A percentile compares a stretch with the other conserved stretches of the same genome.
Conservation (phyloP, 1,284 basidiomycete genomes). For the Mycosarcoma maydis region DNA sequence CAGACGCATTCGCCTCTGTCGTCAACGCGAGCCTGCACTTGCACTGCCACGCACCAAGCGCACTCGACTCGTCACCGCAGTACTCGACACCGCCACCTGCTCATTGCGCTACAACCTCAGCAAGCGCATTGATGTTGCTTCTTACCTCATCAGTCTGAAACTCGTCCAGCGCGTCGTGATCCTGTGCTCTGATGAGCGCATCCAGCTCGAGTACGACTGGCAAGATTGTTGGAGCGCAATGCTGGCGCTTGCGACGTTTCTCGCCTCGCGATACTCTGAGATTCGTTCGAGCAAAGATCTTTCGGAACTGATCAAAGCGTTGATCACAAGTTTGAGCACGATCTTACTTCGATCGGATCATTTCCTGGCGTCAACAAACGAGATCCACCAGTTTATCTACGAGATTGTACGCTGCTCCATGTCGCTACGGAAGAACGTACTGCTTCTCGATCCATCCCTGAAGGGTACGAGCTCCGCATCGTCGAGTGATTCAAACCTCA, state of each 20-base stretch:
- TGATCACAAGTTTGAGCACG: slow-evolving; percentile 49
- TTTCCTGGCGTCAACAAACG: slow-evolving; percentile 42
- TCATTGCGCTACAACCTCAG: slow-evolving; percentile 60
- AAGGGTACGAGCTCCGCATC: not conserved
- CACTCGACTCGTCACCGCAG: slow-evolving; percentile 44
- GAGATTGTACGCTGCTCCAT: slow-evolving; percentile 49
- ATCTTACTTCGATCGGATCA: slow-evolving; percentile 49
- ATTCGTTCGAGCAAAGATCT: slow-evolving; percentile 35
- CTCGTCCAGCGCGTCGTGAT: slow-evolving; percentile 48
- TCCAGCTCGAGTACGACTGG: slow-evolving; percentile 61
- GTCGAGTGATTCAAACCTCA: not conserved
- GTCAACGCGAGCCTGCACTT: slow-evolving; percentile 53
- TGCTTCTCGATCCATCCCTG: slow-evolving; percentile 23
- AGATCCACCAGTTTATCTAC: slow-evolving; percentile 54
- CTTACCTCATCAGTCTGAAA: slow-evolving; percentile 48
- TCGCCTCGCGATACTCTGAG: slow-evolving; percentile 42
- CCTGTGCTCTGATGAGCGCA: slow-evolving; percentile 42
- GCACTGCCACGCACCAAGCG: slow-evolving; percentile 42
- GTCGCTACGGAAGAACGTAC: slow-evolving; percentile 30
- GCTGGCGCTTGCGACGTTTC: slow-evolving; percentile 45
- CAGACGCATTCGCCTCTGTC: slow-evolving; percentile 42
- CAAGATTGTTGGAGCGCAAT: slow-evolving; percentile 52
- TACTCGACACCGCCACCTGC: slow-evolving; percentile 51
- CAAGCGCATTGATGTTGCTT: slow-evolving; percentile 51
- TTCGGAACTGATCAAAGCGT: slow-evolving; percentile 32